These are phyloP conservation scores for Botryotinia calthae DNA, from an alignment of 2,329 filamentous ascomycete genomes.

Conservation along the genomic window DNA sequence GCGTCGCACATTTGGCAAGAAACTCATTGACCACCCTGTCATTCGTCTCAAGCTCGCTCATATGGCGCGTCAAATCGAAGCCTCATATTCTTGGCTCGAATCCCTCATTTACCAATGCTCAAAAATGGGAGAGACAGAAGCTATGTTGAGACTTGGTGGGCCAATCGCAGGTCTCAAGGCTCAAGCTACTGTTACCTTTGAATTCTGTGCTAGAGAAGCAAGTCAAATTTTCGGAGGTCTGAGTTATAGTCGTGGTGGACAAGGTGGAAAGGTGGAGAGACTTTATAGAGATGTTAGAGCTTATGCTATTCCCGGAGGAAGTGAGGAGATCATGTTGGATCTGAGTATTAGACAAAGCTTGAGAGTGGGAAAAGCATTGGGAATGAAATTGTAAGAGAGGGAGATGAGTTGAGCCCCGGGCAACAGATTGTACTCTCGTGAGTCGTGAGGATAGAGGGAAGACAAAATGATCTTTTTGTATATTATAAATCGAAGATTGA, in stretches of 20 bases:
- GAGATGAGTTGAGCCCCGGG: not conserved
- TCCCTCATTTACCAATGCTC: conserved; percentile 90
- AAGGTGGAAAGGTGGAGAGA: conserved; percentile 92
- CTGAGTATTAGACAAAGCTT: conserved; percentile 88
- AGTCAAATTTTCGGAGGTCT: conserved; percentile 96
- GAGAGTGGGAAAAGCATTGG: conserved; percentile 83
- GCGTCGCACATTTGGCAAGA: conserved; percentile 93
- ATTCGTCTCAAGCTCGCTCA: conserved; percentile 97
- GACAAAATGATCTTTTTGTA: not conserved
- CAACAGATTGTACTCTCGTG: not conserved
- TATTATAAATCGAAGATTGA: not conserved
- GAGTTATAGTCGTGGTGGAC: conserved; percentile 87
- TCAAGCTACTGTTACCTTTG: conserved; percentile 89
- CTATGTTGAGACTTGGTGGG: conserved; percentile 92
- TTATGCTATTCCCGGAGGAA: conserved; percentile 93
- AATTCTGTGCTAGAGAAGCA: conserved; percentile 95
- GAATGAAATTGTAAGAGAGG: conserved; percentile 78
- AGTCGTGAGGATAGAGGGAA: not conserved
- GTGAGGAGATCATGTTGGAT: conserved; percentile 98
- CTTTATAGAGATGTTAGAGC: conserved; percentile 93
- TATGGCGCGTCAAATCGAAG: conserved; percentile 98
- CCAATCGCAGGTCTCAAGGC: conserved; percentile 94
- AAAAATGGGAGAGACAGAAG: conserved; percentile 90
- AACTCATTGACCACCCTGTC: conserved; percentile 92
- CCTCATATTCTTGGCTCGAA: conserved; percentile 95